A percentile compares a stretch with the other conserved stretches of the same genome.
phyloP scores from a whole-genome alignment of 108 stramenopile species.

The Cyclotella cryptica region DNA sequence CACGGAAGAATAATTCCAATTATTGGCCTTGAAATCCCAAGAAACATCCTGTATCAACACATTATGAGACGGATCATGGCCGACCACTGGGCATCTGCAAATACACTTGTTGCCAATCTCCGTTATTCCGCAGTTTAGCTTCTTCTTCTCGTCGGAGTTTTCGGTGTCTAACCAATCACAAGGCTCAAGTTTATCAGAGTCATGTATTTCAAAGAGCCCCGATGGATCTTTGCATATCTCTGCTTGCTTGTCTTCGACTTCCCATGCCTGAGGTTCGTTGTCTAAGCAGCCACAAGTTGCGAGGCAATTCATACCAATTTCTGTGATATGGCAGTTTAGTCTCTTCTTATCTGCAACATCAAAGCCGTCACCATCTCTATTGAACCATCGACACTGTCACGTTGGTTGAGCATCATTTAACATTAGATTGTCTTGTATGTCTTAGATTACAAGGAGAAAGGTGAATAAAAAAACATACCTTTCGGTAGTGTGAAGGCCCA shows the following conservation, averaged over 20 bases:
- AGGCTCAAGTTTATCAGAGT: background rate
- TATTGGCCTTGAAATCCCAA: conserved; percentile 7
- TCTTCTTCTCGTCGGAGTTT: conserved; percentile 23
- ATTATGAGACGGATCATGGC: conserved; percentile 19
- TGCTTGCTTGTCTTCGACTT: background rate
- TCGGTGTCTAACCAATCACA: conserved; percentile 33
- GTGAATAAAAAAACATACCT: background rate
- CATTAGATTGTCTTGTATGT: background rate
- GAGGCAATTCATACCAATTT: conserved; percentile 43
- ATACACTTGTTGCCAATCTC: conserved; percentile 29
- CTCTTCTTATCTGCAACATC: conserved; percentile 37
- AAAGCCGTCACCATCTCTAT: conserved; percentile 27
- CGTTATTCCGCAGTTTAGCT: conserved; percentile 31
- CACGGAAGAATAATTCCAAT: conserved; percentile 4
- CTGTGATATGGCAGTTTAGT: conserved; percentile 43
- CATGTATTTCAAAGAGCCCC: conserved; percentile 26
- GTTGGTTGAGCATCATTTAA: background rate
- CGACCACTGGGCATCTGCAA: conserved; percentile 29
- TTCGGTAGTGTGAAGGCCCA: conserved; percentile 17
- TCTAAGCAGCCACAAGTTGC: conserved; percentile 32
- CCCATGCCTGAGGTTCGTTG: background rate
- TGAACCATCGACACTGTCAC: conserved; percentile 45
- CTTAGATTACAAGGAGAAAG: background rate
- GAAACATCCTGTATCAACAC: conserved; percentile 18
- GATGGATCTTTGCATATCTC: conserved; percentile 7